Conservation (phyloP, 1,284 basidiomycete species). For the Malassezia pachydermatis region DNA sequence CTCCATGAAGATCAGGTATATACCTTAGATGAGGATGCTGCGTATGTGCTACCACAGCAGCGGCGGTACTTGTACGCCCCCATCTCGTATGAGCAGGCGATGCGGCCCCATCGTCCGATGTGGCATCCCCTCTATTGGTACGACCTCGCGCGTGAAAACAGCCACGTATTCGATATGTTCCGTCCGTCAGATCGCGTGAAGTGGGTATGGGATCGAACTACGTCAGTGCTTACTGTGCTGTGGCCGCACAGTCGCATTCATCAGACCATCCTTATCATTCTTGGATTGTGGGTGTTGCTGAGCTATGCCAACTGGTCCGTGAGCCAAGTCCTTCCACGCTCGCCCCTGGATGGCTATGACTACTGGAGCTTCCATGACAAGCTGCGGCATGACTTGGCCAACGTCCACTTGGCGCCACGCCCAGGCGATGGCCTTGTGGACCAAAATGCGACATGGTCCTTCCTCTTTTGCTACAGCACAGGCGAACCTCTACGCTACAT, state of each 20-base stretch:
- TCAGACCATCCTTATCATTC: conserved; percentile 12
- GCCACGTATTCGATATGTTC: conserved; percentile 12
- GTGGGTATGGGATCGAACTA: background rate
- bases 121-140: conserved; percentile 15
- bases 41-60: background rate
- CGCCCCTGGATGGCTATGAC: background rate
- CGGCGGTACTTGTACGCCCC: conserved; percentile 17
- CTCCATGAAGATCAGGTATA: background rate
- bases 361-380: background rate
- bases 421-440: conserved; percentile 6
- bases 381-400: background rate
- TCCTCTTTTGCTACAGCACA: conserved; percentile 4
- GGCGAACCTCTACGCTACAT: conserved; percentile 13
- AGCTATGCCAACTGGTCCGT: conserved; percentile 13
- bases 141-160: background rate
- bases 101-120: conserved; percentile 3
- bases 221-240: background rate
- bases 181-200: conserved; percentile 1
- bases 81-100: conserved; percentile 17
- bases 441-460: conserved; percentile 6
- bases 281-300: conserved; percentile 11
- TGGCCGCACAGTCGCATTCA: conserved; percentile 19
- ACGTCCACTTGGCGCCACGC: background rate
- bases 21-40: conserved; percentile 7
- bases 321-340: background rate